Conservation (phyloP, 345 rosid species). For the Salix exigua region DNA sequence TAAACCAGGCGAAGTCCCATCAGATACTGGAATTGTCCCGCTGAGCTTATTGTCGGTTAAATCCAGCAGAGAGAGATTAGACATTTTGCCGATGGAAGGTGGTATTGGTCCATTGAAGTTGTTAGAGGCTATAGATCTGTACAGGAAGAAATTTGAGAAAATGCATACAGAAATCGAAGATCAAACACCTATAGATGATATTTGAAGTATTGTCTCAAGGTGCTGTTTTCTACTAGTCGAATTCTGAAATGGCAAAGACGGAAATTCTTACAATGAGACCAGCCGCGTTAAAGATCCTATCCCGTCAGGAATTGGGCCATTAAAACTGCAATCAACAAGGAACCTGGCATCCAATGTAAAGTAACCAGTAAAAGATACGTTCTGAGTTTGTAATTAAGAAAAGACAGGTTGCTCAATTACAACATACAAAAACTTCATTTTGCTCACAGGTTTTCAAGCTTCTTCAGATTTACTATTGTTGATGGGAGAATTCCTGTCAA, state of each 20-base stretch:
- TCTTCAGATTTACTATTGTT: constrained; percentile 7
- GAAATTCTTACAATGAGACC: background rate
- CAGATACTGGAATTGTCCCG: background rate
- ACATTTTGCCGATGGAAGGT: background rate
- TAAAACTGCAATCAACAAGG: constrained; percentile 2
- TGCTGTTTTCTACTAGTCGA: background rate
- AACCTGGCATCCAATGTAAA: background rate
- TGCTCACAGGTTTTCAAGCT: background rate
- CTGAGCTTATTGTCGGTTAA: background rate
- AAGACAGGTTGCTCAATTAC: background rate
- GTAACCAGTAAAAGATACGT: background rate
- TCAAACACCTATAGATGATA: no score
- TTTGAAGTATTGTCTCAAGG: no score
- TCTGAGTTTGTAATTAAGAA: background rate
- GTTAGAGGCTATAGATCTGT: background rate
- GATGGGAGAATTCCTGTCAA: constrained; percentile 8
- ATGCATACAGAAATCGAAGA: background rate
- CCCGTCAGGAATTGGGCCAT: constrained; percentile 5
- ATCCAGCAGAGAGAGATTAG: constrained; percentile 1
- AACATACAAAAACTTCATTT: background rate
- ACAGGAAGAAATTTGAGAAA: background rate
- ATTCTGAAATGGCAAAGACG: background rate
- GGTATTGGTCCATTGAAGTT: constrained; percentile 3
- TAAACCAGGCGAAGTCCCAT: background rate
- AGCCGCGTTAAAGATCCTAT: constrained; percentile 2